Evolutionary conservation across 2,329 filamentous ascomycete genomes (phyloP), one percentile per base, ranked within the genome.

Genomic region (Talaromyces funiculosus): DNA sequence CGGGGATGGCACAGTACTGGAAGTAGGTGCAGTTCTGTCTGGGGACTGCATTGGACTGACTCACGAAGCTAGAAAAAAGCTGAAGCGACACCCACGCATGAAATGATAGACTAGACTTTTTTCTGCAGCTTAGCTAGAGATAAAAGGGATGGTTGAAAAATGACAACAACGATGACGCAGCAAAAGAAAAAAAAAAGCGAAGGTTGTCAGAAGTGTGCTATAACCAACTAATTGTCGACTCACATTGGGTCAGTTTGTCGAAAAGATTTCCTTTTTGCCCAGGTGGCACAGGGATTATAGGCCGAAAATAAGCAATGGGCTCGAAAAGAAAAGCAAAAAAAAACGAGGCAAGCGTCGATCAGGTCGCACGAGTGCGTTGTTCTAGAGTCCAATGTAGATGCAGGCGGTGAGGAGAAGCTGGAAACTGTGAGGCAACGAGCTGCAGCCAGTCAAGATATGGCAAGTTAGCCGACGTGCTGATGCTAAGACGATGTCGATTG

Each of bases 31-130:
- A 58, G 54, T 58, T 58, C 55, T 58, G 7, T 57, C 60, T 54
- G 51, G 37, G 37, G 47, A 37, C 54, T 61, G 60, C 60, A 61
- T 61, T 58, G 60, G 56, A 53, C 16, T 51, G 35, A 51, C 40
- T 40, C 45, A 43, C 35, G 47, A 51, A 51, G 38, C 42, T 38
- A 12, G n/a, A 51, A 53, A 14, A 14, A 54, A 9, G 51, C 33
- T 40, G 35, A 40, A 18, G 33, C 26, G 6, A 10, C n/a, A 54
- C 33, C 18, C 35, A 37, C 51, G 22, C 31, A 10, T 29, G 10
- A 54, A 51, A 29, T 9, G 51, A 54, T 8, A 35, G 35, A 54
- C 35, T 54, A 24, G 7, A n/a, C n/a, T n/a, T n/a, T n/a, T 24
- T 54, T 38, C 12, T 4, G 29, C 16, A 40, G 4, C 43, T 53